phyloP scores from a whole-genome alignment of 768 basidiomycete species.

The Galerina marginata region DNA sequence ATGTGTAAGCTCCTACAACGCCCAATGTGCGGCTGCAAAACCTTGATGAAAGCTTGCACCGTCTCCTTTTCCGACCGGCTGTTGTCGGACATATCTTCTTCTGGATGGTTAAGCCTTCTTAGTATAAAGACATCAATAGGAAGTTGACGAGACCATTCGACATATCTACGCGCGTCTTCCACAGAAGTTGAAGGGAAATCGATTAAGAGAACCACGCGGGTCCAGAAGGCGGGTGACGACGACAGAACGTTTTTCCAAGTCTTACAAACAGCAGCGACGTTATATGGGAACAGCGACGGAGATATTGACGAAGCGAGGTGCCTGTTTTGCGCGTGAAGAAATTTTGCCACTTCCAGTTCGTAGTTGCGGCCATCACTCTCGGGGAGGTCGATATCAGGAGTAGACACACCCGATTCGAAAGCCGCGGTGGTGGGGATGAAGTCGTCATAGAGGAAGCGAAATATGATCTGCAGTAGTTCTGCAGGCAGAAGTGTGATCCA shows the following conservation, averaged over 20 bases:
- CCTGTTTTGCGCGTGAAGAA: too few relatives aligned
- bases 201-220: neutral
- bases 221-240: neutral
- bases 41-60: neutral
- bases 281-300: neutral
- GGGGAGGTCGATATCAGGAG: too few relatives aligned
- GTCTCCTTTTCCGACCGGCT: neutral
- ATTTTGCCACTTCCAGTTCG: too few relatives aligned
- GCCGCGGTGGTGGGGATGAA: too few relatives aligned
- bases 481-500: too few relatives aligned
- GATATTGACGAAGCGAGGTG: too few relatives aligned
- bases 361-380: too few relatives aligned
- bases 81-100: too few relatives aligned
- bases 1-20: slow-evolving; percentile 3
- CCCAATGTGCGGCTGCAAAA: neutral
- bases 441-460: too few relatives aligned
- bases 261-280: neutral
- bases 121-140: neutral
- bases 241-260: neutral
- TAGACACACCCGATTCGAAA: too few relatives aligned
- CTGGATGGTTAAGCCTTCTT: neutral
- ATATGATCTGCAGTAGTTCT: too few relatives aligned
- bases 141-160: neutral
- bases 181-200: neutral
- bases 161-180: neutral